Evolutionary conservation across 1,139 yeast genomes (phyloP).

Genomic region (Yarrowia galli): DNA sequence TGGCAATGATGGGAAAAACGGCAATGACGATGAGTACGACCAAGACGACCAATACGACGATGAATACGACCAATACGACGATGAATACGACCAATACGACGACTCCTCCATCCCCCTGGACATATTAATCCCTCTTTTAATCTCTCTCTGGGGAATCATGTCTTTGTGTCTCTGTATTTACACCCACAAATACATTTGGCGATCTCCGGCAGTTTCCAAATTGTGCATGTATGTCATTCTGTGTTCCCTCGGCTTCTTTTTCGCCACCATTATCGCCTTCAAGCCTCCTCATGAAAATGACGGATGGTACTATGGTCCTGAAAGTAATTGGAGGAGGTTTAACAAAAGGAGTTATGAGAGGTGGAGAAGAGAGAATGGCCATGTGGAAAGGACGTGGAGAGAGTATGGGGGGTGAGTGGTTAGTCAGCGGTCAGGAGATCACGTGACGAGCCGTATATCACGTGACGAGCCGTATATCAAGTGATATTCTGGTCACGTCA

Average conservation of each 20-base stretch:
- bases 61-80: background rate
- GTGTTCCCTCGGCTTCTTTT: slow-evolving; percentile 9
- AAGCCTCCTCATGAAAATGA: slow-evolving; percentile 31
- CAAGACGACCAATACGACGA: background rate
- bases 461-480: too few species aligned
- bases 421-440: too few species aligned
- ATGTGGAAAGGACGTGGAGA: background rate
- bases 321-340: slow-evolving; percentile 34
- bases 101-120: background rate
- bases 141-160: slow-evolving; percentile 29
- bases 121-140: background rate
- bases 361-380: slow-evolving; percentile 2
- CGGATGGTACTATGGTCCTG: slow-evolving; percentile 15
- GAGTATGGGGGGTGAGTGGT: slow-evolving; percentile 7
- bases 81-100: background rate
- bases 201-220: background rate
- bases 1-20: background rate
- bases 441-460: too few species aligned
- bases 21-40: background rate
- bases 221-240: slow-evolving; percentile 29
- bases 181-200: slow-evolving; percentile 13
- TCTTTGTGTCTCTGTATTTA: slow-evolving; percentile 16
- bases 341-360: slow-evolving; percentile 13
- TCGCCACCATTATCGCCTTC: slow-evolving; percentile 21
- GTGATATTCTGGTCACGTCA: too few species aligned